Conservation (phyloP, 495 filamentous ascomycete genomes). For the Hypomontagnella submonticulosa region DNA sequence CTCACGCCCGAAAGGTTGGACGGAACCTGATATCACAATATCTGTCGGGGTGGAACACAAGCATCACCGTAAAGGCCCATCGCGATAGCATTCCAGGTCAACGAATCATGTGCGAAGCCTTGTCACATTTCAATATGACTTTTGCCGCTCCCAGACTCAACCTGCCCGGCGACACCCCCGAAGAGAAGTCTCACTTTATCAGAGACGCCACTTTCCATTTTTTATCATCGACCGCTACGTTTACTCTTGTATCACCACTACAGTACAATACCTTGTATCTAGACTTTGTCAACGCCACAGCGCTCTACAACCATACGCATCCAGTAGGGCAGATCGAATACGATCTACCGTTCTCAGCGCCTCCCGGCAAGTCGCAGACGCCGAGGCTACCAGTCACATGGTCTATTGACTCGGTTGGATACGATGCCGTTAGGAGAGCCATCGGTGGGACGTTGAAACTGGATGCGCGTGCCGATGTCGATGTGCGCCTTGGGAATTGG, state of each 20-base stretch:
- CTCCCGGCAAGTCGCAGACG: constrained; percentile 74
- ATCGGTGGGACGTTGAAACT: constrained; percentile 83
- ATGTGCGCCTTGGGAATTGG: constrained; percentile 77
- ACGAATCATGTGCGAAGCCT: constrained; percentile 75
- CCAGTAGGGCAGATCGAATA: constrained; percentile 81
- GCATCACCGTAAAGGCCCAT: constrained; percentile 76
- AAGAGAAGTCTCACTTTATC: constrained; percentile 73
- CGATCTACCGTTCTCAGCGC: constrained; percentile 77
- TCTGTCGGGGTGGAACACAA: constrained; percentile 86
- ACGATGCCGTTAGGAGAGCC: constrained; percentile 81
- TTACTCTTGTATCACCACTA: constrained; percentile 84
- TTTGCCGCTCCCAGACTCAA: constrained; percentile 75
- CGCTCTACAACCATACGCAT: constrained; percentile 82
- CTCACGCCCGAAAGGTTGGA: constrained; percentile 68
- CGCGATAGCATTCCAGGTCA: constrained; percentile 75
- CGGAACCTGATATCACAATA: constrained; percentile 83
- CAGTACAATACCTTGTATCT: constrained; percentile 75
- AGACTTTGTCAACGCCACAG: constrained; percentile 82
- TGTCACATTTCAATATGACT: constrained; percentile 73
- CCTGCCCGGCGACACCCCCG: constrained; percentile 61
- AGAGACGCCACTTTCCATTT: constrained; percentile 87
- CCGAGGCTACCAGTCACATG: constrained; percentile 85
- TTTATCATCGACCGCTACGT: constrained; percentile 85
- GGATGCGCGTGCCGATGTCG: constrained; percentile 79
- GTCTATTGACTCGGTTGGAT: constrained; percentile 80